phyloP scores from a whole-genome alignment of 2,329 filamentous ascomycete species.

The Diplodia intermedia region DNA sequence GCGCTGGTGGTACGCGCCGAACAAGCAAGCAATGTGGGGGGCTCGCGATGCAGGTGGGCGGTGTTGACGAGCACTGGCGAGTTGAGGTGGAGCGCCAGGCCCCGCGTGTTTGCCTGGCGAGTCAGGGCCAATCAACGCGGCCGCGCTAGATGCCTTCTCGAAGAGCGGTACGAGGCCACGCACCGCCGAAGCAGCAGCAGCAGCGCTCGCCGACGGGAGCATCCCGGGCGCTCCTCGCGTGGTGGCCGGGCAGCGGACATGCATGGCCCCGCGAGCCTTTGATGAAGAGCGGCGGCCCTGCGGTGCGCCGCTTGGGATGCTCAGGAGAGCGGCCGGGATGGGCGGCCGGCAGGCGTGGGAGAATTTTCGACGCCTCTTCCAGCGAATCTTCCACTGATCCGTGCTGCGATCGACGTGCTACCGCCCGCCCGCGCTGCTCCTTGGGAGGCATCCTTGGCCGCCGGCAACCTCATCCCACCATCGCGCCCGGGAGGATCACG shows the following conservation, averaged over 20 bases:
- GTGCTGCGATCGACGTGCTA: constrained; percentile 30
- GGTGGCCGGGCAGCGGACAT: constrained; percentile 23
- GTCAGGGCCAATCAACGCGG: constrained; percentile 26
- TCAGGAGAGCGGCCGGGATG: constrained; percentile 6
- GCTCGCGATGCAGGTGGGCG: constrained; percentile 6
- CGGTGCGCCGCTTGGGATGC: not conserved
- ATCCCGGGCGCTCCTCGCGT: constrained; percentile 27
- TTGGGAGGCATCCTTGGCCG: constrained; percentile 28
- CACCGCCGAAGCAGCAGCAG: constrained; percentile 22
- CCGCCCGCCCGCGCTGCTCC: constrained; percentile 27
- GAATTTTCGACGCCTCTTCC: constrained; percentile 22
- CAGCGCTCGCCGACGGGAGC: constrained; percentile 16
- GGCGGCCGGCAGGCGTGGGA: constrained; percentile 15
- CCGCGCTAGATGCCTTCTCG: constrained; percentile 28
- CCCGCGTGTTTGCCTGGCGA: constrained; percentile 27
- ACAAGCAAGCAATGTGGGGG: constrained; percentile 16
- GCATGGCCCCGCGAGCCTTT: constrained; percentile 29
- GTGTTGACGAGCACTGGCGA: constrained; percentile 9
- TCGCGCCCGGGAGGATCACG: constrained; percentile 30
- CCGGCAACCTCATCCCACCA: constrained; percentile 29
- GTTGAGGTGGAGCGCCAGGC: constrained; percentile 6
- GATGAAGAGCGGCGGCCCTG: constrained; percentile 26
- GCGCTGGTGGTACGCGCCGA: constrained; percentile 17
- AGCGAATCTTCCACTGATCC: constrained; percentile 27
- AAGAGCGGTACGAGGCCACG: constrained; percentile 26